Evolutionary conservation across 2,329 filamentous ascomycete genomes (phyloP), one percentile per base, ranked within the genome.

Genomic region (Aureobasidium pullulans): DNA sequence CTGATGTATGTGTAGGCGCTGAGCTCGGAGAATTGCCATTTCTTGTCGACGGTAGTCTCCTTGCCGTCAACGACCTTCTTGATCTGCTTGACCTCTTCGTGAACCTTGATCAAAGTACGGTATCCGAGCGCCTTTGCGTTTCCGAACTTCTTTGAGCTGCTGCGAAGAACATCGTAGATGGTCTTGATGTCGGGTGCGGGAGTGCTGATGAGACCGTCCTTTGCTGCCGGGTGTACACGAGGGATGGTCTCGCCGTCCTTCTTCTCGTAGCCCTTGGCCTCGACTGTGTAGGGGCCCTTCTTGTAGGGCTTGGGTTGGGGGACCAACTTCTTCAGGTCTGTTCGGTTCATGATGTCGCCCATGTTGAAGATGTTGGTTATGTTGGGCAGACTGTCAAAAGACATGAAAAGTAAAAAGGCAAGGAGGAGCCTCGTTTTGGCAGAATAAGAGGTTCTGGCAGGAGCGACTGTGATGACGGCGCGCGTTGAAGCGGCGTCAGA

Each of bases 11-110:
- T 79, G 77, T 88, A 96, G 50, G 79, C 78, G 62, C 87, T 86
- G 65, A 95, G 84, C 80, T 96, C 91, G 66, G 90, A 95, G 75
- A 86, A 95, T 57, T 86, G 85, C 91, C 91, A 96, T 73, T 93
- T 84, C 84, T 96, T 96, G 64, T 95, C 89, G 36, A 94, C 84
- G 76, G 92, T 84, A 64, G 81, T 79, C 73, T 90, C 82, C 71
- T 88, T 82, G 66, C 91, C 91, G 69, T 95, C 89, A 60, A 96
- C 78, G 53, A 90, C 81, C 82, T 95, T 96, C 81, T 91, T 88
- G 66, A 96, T 78, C 81, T 90, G 94, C 79, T 93, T 96, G 66
- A 82, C 86, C 79, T 96, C 91, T 67, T 83, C 83, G 74, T 96
- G 90, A 48, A 86, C 84, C 73, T 86, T 80, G 74, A 96, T 73